phyloP scores from a whole-genome alignment of 345 rosid genomes.

The Pelargonium nanum region DNA sequence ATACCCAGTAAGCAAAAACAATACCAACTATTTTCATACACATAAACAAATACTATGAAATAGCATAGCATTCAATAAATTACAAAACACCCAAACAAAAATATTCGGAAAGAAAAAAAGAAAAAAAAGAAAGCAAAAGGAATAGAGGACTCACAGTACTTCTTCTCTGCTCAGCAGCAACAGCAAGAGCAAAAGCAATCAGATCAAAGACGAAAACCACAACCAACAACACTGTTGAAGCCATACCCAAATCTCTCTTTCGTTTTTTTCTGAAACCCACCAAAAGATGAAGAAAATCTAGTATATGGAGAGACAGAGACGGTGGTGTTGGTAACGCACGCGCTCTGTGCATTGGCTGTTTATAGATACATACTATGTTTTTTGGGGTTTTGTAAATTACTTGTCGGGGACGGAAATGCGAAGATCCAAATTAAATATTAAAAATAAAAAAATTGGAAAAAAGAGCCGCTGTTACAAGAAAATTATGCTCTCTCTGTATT shows the following conservation, averaged over 20 bases:
- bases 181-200: slow-evolving; percentile 85
- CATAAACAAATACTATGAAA: neutral
- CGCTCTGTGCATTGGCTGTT: neutral
- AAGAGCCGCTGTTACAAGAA: no score
- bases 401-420: neutral
- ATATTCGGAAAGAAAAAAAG: neutral
- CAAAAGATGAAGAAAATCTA: neutral
- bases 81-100: neutral
- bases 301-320: neutral
- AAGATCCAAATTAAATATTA: neutral
- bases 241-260: slow-evolving; percentile 26
- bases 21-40: no score
- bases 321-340: neutral
- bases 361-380: no score
- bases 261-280: neutral
- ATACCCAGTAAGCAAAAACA: no score
- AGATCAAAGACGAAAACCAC: slow-evolving; percentile 61
- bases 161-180: slow-evolving; percentile 92
- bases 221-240: slow-evolving; percentile 52
- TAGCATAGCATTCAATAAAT: neutral
- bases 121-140: neutral
- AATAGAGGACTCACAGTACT: slow-evolving; percentile 44
- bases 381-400: neutral
- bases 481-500: no score
- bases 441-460: no score